Evolutionary conservation across 345 rosid genomes (phyloP).

Genomic region (Sonneratia alba): DNA sequence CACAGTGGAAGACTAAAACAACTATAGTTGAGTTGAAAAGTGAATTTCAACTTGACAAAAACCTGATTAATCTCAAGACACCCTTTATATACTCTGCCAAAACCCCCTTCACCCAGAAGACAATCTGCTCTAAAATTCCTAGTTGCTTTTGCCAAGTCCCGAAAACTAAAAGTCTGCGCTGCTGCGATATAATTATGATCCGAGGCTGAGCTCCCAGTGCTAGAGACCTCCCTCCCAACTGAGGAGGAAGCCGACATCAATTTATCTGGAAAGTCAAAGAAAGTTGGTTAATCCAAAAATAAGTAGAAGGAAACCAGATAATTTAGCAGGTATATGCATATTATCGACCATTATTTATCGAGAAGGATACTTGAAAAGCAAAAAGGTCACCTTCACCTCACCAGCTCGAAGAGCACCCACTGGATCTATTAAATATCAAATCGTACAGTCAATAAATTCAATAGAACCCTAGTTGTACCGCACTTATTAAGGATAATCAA

Average conservation of each 20-base stretch:
- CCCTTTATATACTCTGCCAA: slow-evolving; percentile 81
- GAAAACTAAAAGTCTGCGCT: slow-evolving; percentile 63
- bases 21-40: background rate
- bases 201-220: slow-evolving; percentile 26
- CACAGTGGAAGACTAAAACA: background rate
- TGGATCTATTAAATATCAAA: too few species aligned
- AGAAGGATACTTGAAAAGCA: background rate
- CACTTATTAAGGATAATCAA: too few species aligned
- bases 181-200: slow-evolving; percentile 51
- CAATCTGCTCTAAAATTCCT: slow-evolving; percentile 70
- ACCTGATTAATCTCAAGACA: slow-evolving; percentile 62
- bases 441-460: too few species aligned
- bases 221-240: slow-evolving; percentile 29
- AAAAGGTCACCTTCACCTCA: background rate
- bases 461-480: too few species aligned
- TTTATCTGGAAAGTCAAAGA: slow-evolving; percentile 27
- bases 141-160: slow-evolving; percentile 65
- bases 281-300: too few species aligned
- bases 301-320: background rate
- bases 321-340: background rate
- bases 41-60: slow-evolving; percentile 2
- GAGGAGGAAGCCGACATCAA: slow-evolving; percentile 20
- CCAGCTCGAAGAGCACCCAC: background rate
- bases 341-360: background rate
- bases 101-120: slow-evolving; percentile 86